Percentiles rank a stretch among this genome's conserved stretches.
phyloP scores from a whole-genome alignment of 2,329 filamentous ascomycete species.

The Helminthosporium solani region DNA sequence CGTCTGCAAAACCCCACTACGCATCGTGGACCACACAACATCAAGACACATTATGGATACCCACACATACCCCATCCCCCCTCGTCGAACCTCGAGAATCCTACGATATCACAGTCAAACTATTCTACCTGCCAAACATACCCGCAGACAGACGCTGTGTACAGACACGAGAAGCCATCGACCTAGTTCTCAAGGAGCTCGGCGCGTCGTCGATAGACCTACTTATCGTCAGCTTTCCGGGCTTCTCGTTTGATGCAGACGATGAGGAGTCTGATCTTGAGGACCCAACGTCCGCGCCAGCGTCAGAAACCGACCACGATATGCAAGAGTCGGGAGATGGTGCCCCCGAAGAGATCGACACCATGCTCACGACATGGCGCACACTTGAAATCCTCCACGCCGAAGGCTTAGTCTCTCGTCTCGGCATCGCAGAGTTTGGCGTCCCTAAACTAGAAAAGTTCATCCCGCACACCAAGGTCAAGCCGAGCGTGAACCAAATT shows the following conservation, averaged over 20 bases:
- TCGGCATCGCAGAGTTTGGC: slow-evolving; percentile 91
- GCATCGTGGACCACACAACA: slow-evolving; percentile 66
- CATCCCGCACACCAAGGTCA: slow-evolving; percentile 67
- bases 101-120: slow-evolving; percentile 93
- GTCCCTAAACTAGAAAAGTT: slow-evolving; percentile 79
- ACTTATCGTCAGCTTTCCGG: slow-evolving; percentile 89
- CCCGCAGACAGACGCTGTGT: slow-evolving; percentile 63
- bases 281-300: slow-evolving; percentile 23
- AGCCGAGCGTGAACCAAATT: slow-evolving; percentile 89
- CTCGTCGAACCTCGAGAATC: slow-evolving; percentile 77
- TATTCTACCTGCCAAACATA: slow-evolving; percentile 84
- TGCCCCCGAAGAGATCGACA: slow-evolving; percentile 57
- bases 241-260: slow-evolving; percentile 89
- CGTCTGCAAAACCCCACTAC: slow-evolving; percentile 44
- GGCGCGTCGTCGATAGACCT: slow-evolving; percentile 76
- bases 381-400: slow-evolving; percentile 72
- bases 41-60: slow-evolving; percentile 65
- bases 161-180: slow-evolving; percentile 76
- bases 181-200: slow-evolving; percentile 77
- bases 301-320: slow-evolving; percentile 49
- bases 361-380: slow-evolving; percentile 66
- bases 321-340: slow-evolving; percentile 30
- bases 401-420: slow-evolving; percentile 68
- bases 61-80: slow-evolving; percentile 68
- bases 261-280: slow-evolving; percentile 77